A percentile compares a stretch with the other conserved stretches of the same genome.
phyloP scores from a whole-genome alignment of 2,329 filamentous ascomycete genomes.

The Alternaria gansuensis region DNA sequence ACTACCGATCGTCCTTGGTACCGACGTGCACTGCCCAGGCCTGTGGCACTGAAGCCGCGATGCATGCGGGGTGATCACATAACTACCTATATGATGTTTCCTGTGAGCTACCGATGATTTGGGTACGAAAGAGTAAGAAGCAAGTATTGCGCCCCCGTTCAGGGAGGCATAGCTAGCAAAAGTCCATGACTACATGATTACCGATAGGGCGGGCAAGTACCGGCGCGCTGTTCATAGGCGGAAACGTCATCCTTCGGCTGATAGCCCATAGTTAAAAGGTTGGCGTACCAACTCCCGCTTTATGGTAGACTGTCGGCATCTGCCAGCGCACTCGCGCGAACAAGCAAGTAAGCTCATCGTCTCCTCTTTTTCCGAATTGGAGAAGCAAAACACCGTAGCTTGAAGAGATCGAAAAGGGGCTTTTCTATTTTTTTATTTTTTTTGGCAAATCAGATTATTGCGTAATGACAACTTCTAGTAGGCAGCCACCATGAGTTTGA shows the following conservation, averaged over 20 bases:
- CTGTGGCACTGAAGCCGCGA: conserved; percentile 4
- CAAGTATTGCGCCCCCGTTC: not conserved
- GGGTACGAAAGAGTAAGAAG: not conserved
- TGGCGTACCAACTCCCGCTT: conserved; percentile 7
- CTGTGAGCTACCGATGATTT: not conserved
- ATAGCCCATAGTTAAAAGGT: not conserved
- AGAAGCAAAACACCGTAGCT: conserved; percentile 1
- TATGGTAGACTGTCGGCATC: not conserved
- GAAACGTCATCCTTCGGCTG: not conserved
- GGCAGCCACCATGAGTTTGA: not conserved
- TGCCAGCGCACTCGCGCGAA: conserved; percentile 6
- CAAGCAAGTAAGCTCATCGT: conserved; percentile 2
- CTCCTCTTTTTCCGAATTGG: not conserved
- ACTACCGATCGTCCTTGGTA: conserved; percentile 5
- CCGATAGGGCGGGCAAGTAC: conserved; percentile 4
- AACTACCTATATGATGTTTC: not conserved
- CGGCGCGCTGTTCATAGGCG: conserved; percentile 2
- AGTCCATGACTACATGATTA: conserved; percentile 6
- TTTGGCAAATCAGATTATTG: not conserved
- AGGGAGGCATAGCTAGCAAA: conserved; percentile 2
- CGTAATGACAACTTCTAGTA: not conserved
- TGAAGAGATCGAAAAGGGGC: not conserved
- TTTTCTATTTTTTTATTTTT: not conserved
- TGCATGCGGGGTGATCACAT: conserved; percentile 3
- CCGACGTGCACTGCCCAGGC: conserved; percentile 1